phyloP scores from a whole-genome alignment of 305 asterid species.

The Rubia peregrina region DNA sequence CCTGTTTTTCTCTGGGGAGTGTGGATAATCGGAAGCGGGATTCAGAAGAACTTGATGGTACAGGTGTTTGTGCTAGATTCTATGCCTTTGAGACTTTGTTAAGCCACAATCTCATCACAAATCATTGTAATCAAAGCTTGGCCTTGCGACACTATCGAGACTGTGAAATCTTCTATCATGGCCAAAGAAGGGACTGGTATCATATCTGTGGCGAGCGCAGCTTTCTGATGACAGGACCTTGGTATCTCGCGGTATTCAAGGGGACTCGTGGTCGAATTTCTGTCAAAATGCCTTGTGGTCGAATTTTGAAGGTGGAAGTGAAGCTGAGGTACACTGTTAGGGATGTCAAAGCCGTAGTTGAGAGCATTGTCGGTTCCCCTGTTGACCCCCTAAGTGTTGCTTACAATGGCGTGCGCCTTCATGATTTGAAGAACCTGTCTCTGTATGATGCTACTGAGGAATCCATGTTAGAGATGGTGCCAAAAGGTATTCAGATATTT shows the following conservation, averaged over 20 bases:
- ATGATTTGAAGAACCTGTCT: conserved; percentile 13
- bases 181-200: conserved; percentile 12
- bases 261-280: too few relatives aligned
- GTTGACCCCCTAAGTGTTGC: conserved; percentile 7
- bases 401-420: conserved; percentile 13
- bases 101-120: conserved; percentile 10
- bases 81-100: conserved; percentile 6
- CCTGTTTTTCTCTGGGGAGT: conserved; percentile 12
- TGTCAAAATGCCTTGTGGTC: conserved; percentile 17
- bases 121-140: conserved; percentile 12
- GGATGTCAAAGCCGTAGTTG: conserved; percentile 20
- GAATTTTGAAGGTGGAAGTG: conserved; percentile 13
- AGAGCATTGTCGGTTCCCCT: conserved; percentile 22
- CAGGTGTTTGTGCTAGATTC: conserved; percentile 11
- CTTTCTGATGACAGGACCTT: conserved; percentile 22
- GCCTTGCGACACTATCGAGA: conserved; percentile 16
- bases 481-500: conserved; percentile 15
- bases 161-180: conserved; percentile 18
- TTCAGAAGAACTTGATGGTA: conserved; percentile 17
- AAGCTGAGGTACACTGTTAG: conserved; percentile 16
- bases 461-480: conserved; percentile 16
- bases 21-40: conserved; percentile 14
- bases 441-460: conserved; percentile 13
- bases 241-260: conserved; percentile 8
- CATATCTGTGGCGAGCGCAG: neutral